These are phyloP conservation scores for Oryza glaberrima DNA, from an alignment of 176 grass and related monocot species.

Conservation along the genomic window DNA sequence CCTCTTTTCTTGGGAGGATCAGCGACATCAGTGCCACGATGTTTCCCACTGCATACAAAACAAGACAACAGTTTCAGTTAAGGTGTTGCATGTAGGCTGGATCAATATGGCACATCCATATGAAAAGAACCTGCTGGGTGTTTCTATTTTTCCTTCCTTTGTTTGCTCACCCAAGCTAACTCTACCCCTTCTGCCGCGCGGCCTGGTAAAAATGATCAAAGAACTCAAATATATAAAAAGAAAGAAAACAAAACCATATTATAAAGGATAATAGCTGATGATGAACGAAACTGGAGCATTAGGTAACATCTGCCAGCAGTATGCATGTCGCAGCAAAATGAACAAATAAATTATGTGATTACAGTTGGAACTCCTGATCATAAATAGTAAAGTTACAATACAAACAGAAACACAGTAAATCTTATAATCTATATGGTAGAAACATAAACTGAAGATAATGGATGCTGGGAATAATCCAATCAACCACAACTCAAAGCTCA, in stretches of 20 bases:
- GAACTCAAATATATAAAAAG: not conserved
- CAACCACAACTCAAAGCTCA: not conserved
- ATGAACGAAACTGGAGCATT: not conserved
- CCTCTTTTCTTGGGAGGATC: slow-evolving; percentile 56
- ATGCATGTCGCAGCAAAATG: not conserved
- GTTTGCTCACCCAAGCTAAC: not conserved
- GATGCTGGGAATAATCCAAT: not conserved
- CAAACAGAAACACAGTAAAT: not conserved
- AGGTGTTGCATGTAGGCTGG: not conserved
- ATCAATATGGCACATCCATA: slow-evolving; percentile 14
- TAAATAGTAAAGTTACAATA: slow-evolving; percentile 7
- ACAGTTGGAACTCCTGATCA: not conserved
- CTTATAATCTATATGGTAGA: not conserved
- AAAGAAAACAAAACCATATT: not conserved
- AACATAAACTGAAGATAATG: slow-evolving; percentile 2
- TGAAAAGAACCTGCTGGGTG: slow-evolving; percentile 40
- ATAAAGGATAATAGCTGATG: not conserved
- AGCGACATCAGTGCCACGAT: slow-evolving; percentile 1
- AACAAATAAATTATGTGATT: slow-evolving; percentile 1
- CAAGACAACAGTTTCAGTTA: slow-evolving; percentile 22
- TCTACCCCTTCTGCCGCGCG: slow-evolving; percentile 37
- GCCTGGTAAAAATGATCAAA: slow-evolving; percentile 45
- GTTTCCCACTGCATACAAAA: slow-evolving; percentile 27
- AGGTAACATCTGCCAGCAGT: not conserved
- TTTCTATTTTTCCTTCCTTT: slow-evolving; percentile 39